phyloP scores from a whole-genome alignment of 140 eudicot genomes.

The Stevia rebaudiana region DNA sequence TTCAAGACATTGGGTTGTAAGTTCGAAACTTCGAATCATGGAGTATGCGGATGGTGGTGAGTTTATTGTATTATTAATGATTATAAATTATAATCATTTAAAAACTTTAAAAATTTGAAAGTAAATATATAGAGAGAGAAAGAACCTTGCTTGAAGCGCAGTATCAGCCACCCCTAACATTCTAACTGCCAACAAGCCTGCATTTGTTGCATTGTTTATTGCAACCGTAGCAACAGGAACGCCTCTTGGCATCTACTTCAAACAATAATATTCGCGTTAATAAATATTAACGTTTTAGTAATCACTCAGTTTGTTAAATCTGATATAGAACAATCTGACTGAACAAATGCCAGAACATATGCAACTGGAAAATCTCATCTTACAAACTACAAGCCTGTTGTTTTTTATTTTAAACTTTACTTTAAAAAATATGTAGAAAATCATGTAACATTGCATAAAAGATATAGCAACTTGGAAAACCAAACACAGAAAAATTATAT shows the following conservation, averaged over 20 bases:
- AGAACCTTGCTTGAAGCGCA: constrained; percentile 63
- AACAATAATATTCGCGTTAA: background rate
- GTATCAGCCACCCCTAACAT: constrained; percentile 68
- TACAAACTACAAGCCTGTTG: background rate
- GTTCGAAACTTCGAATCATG: no score
- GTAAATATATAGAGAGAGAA: background rate
- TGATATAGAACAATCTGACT: background rate
- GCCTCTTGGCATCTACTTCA: constrained; percentile 92
- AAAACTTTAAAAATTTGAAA: no score
- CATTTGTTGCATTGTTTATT: constrained; percentile 94
- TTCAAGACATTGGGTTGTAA: no score
- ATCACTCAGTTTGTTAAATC: background rate
- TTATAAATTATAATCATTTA: no score
- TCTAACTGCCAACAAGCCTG: constrained; percentile 78
- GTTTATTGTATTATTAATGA: no score
- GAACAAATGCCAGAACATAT: background rate
- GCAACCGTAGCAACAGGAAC: constrained; percentile 97
- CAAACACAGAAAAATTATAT: background rate
- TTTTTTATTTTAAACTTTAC: background rate
- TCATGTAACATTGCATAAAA: background rate
- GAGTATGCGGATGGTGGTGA: no score
- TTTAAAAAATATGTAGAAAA: background rate
- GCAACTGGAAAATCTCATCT: background rate
- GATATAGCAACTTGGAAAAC: background rate
- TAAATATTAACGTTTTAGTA: background rate